Conservation (phyloP, 352 stramenopile genomes). For the Pythium vanterpoolii region DNA sequence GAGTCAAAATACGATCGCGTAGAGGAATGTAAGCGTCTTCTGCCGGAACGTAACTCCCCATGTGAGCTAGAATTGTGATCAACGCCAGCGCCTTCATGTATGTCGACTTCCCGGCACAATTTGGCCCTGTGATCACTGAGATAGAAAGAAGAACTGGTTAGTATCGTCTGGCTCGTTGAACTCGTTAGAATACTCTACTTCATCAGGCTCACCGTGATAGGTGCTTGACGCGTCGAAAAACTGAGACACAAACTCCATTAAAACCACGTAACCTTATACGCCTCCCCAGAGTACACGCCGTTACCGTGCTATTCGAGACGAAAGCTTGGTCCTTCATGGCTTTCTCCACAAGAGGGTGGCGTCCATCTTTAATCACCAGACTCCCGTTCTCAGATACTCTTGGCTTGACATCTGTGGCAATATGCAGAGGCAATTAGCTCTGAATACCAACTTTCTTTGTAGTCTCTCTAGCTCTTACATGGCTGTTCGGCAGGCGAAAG, state of each 20-base stretch:
- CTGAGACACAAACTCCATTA: slow-evolving; percentile 3
- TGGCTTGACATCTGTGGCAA: slow-evolving; percentile 55
- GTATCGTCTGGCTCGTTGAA: too few species aligned
- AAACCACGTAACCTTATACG: not conserved
- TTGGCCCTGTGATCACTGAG: slow-evolving; percentile 88
- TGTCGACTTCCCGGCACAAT: slow-evolving; percentile 91
- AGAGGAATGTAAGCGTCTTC: slow-evolving; percentile 77
- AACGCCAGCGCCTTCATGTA: slow-evolving; percentile 80
- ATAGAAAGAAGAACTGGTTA: too few species aligned
- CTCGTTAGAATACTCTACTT: not conserved
- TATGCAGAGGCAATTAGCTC: not conserved
- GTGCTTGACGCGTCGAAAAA: slow-evolving; percentile 25
- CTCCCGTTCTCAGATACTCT: slow-evolving; percentile 62
- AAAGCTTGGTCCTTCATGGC: slow-evolving; percentile 68
- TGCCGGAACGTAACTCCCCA: slow-evolving; percentile 90
- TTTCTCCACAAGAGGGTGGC: slow-evolving; percentile 75
- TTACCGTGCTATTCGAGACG: slow-evolving; percentile 83
- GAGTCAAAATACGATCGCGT: slow-evolving; percentile 86
- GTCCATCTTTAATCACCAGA: slow-evolving; percentile 76
- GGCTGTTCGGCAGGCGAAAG: slow-evolving; percentile 65
- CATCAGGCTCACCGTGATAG: slow-evolving; percentile 16
- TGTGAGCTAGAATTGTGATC: slow-evolving; percentile 90
- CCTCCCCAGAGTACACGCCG: not conserved
- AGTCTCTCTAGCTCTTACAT: slow-evolving; percentile 36
- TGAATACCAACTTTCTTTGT: not conserved